phyloP scores from a whole-genome alignment of 2,329 filamentous ascomycete genomes.

The Neophaeococcomyces mojaviensis region DNA sequence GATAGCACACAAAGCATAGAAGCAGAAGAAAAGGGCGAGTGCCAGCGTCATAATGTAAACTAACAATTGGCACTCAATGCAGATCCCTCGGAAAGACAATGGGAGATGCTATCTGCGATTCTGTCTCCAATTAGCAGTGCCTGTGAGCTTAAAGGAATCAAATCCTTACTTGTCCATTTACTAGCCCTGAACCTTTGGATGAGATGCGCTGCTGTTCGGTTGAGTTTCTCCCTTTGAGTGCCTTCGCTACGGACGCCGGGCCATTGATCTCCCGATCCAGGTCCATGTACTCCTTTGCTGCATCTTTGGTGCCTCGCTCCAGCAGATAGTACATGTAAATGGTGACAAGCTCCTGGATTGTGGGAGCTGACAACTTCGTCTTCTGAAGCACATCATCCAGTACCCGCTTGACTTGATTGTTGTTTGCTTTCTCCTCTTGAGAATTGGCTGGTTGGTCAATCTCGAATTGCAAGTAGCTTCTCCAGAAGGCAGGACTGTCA shows the following conservation, averaged over 20 bases:
- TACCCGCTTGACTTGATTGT: conserved; percentile 70
- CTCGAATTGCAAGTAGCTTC: conserved; percentile 82
- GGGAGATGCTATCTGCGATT: no score
- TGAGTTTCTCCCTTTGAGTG: conserved; percentile 11
- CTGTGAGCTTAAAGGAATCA: not conserved
- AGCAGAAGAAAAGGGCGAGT: no score
- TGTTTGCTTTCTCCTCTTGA: conserved; percentile 57
- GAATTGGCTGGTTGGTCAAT: conserved; percentile 67
- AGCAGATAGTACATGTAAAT: conserved; percentile 78
- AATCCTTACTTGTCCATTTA: conserved; percentile 1
- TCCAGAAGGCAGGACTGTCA: conserved; percentile 84
- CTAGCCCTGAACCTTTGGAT: not conserved
- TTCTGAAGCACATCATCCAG: conserved; percentile 63
- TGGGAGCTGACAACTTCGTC: conserved; percentile 59
- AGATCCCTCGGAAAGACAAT: no score
- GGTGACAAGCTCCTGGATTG: conserved; percentile 68
- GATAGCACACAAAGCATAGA: no score
- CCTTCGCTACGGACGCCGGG: conserved; percentile 32
- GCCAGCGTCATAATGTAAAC: no score
- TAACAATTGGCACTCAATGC: no score
- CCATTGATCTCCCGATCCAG: conserved; percentile 85
- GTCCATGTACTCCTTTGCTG: conserved; percentile 76
- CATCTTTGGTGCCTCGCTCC: conserved; percentile 70
- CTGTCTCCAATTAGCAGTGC: not conserved
- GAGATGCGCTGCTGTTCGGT: not conserved